A percentile compares a stretch with the other conserved stretches of the same genome.
These are phyloP conservation scores for Groenewaldozyma tartarivorans DNA, from an alignment of 805 yeast genomes.

Conservation along the genomic window DNA sequence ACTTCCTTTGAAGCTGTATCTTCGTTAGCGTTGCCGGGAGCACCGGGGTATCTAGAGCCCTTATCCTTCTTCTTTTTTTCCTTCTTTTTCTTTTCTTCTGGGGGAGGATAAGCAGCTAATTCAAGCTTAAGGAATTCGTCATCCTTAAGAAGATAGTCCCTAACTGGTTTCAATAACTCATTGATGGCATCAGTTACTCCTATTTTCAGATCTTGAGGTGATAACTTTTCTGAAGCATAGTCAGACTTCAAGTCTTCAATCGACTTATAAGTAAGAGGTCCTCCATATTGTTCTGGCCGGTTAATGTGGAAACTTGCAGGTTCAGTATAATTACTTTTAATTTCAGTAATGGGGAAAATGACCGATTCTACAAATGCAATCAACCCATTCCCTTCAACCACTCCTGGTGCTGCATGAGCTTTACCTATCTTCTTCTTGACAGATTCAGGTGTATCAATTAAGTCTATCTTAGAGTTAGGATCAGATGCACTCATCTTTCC, in stretches of 20 bases:
- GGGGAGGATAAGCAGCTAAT: conserved; percentile 73
- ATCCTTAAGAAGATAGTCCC: conserved; percentile 51
- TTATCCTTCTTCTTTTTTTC: conserved; percentile 64
- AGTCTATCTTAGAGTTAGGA: conserved; percentile 93
- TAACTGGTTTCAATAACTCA: conserved; percentile 72
- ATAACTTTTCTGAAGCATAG: conserved; percentile 60
- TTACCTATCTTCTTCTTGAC: conserved; percentile 85
- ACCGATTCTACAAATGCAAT: conserved; percentile 79
- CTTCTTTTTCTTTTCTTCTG: conserved; percentile 40
- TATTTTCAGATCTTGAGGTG: conserved; percentile 88
- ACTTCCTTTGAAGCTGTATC: conserved; percentile 24
- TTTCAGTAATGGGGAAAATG: conserved; percentile 74
- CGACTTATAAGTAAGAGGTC: conserved; percentile 65
- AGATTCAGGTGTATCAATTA: conserved; percentile 77
- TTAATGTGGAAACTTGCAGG: conserved; percentile 61
- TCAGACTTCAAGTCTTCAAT: conserved; percentile 63
- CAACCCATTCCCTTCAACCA: conserved; percentile 82
- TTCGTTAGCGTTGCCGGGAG: conserved; percentile 35
- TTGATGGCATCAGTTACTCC: conserved; percentile 87
- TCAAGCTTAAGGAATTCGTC: conserved; percentile 69
- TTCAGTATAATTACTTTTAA: conserved; percentile 39
- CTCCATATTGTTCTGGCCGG: conserved; percentile 97
- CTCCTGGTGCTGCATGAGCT: conserved; percentile 96
- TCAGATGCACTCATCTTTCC: conserved; percentile 98
- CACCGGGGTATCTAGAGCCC: conserved; percentile 71